Base-by-base conservation (phyloP, 495 filamentous ascomycete genomes). In the Geoglossum glabrum region DNA sequence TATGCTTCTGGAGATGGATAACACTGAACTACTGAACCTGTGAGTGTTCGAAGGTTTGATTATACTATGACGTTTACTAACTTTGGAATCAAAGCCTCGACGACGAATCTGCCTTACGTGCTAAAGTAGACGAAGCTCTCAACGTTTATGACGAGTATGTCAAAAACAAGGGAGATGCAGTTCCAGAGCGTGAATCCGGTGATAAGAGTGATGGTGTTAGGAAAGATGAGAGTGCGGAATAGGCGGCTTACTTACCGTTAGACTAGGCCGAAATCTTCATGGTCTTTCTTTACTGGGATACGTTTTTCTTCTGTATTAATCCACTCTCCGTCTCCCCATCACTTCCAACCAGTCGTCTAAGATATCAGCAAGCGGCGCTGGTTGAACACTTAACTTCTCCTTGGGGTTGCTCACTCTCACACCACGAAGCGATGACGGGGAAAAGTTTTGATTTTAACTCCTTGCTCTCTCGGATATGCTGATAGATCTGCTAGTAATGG, bases 1-100 rank as follows among this genome's bases (percentile, higher is more conserved):
- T 71, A 99, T 99, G 92, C 81, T 99, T 65, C 68, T 99, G 64
- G 92, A 99, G 79, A 99, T 99, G 92, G 92, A 96, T 61, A 96
- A 96, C 68, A 62, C 74, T 50, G 92, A 99, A 76, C 73, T 99
- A 61, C 72, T 99, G 65, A 84, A 84, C 70, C 77, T 99, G 92
- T 98, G 82, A 87, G 92, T 89, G 59, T 61, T n/a, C 25, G 50
- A 68, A 68, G 5, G 10, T 36, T 25, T 15, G n/a, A 27, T 9
- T 6, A 15, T 49, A 17, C 17, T 38, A 8, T 0, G 6, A 30
- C 34, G 19, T 55, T n/a, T 59, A 64, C 65, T 68, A 61, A 70
- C 59, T 59, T 49, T 57, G 11, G 5, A 6, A 30, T 30, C 51
- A 36, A 59, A 98, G 92, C 56, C 82, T 92, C 64, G 84, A 90